Evolutionary conservation across 2,329 filamentous ascomycete genomes (phyloP), one percentile per base, ranked within the genome.

Genomic region (Aspergillus latus): DNA sequence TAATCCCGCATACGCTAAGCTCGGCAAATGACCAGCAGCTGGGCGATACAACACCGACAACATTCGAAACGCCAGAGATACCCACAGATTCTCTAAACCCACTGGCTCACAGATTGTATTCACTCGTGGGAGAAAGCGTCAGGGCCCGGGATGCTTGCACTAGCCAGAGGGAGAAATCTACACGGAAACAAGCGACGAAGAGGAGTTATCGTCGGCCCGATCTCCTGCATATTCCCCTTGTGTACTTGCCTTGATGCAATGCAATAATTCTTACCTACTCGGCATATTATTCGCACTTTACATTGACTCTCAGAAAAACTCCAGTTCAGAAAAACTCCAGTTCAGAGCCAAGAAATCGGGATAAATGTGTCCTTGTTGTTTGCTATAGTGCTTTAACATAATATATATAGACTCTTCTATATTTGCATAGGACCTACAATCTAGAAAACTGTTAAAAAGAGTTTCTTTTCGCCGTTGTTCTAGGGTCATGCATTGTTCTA

Each of bases 181-280:
- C 34, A 9, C 28, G 45, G 15, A 21, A 49, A 16, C n/a, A 32
- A 9, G 45, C n/a, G 32, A 34, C 45, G n/a, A 53, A 49, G 15
- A 40, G 21, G 5, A 43, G 39, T 28, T 13, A 15, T 34, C 54
- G 54, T 11, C 49, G 21, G 21, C 49, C 44, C 37, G 16, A 34
- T 16, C 46, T 60, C 8, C 15, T 60, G 15, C 58, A 60, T 53
- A 58, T 60, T n/a, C 58, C 58, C n/a, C 44, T 60, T 50, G 52
- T 60, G 13, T 51, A 52, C 4, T 37, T 60, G 28, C 58, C 58
- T 15, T 60, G 50, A 56, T 30, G 34, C 10, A 16, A 8, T 34
- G 16, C 13, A 34, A 10, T 32, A 5, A 4, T 15, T 13, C 37
- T 16, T 16, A 3, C 5, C 15, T 9, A 8, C 43, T 7, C 21